Evolutionary conservation across 2,329 filamentous ascomycete genomes (phyloP), one percentile per base, ranked within the genome.

Genomic region (Zelopaecilomyces penicillatus): DNA sequence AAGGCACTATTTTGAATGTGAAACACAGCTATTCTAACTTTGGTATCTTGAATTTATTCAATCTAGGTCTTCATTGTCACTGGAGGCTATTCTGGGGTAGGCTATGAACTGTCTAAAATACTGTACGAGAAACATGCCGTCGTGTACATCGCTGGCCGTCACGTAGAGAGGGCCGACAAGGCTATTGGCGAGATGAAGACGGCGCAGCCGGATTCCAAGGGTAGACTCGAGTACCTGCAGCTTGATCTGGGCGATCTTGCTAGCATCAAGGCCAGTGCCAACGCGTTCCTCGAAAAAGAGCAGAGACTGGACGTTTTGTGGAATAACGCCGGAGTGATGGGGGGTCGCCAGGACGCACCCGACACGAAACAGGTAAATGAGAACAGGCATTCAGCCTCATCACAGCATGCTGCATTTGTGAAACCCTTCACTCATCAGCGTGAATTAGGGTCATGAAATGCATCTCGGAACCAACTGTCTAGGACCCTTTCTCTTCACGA

Each of bases 121-220:
- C 64, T 82, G 8, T 81, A 80, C 57, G 57, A 61, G 9, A 68
- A 66, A 32, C 73, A 76, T 44, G 75, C 65, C 32, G 76, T 64
- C 2, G 70, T 81, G n/a, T 80, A 78, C 57, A 57, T 78, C 28
- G 74, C 74, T 4, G 68, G 69, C 3, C 73, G 76, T 30, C 69
- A 60, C 4, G 53, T 64, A 31, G 57, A 65, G n/a, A 74, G 73
- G 49, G 73, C 64, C 9, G 56, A 59, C 3, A 48, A 56, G 1
- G 73, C 73, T 34, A 73, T 80, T 38, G 55, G 60, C 4, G 48
- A 57, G 5, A 70, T 79, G 51, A 60, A 66, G 45, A 44, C 57
- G 28, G 50, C 56, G 3, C 47, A 57, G 10, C 65, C 69, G 1
- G 50, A 54, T 31, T 70, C 60, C 2, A 60, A 57, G 3, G 71